Conservation (phyloP, 1,284 basidiomycete species). For the Spongiforma sp. region DNA sequence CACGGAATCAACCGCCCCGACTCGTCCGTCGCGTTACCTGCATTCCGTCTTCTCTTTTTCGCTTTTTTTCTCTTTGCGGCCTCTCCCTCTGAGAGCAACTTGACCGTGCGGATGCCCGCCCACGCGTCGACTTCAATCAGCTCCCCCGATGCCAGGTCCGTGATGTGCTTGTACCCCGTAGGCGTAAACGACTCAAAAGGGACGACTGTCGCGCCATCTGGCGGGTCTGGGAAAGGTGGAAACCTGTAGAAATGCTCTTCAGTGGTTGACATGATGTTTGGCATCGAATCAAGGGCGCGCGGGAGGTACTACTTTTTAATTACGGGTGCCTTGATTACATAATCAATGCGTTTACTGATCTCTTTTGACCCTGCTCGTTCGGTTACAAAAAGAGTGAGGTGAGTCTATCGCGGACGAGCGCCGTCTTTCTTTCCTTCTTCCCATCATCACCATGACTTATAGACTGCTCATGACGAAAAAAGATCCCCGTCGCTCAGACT, state of each 20-base stretch:
- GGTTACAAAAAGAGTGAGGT: no score
- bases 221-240: conserved; percentile 52
- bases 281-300: background rate
- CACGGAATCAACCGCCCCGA: conserved; percentile 40
- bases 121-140: conserved; percentile 46
- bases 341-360: no score
- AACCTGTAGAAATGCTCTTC: conserved; percentile 28
- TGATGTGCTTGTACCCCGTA: conserved; percentile 37
- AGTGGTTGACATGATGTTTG: background rate
- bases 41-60: conserved; percentile 31
- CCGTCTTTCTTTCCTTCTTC: background rate
- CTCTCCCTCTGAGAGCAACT: conserved; percentile 44
- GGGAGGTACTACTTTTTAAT: background rate
- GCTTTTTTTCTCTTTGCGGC: conserved; percentile 37
- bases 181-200: conserved; percentile 48
- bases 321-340: no score
- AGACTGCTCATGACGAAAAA: conserved; percentile 29
- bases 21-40: conserved; percentile 30
- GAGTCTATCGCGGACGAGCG: background rate
- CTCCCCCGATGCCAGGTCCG: conserved; percentile 18
- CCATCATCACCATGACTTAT: conserved; percentile 23
- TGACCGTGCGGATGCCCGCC: conserved; percentile 49
- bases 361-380: no score
- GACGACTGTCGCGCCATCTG: conserved; percentile 44
- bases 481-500: conserved; percentile 33